phyloP scores from a whole-genome alignment of 1,284 basidiomycete species.

The Termitomyces sp. region DNA sequence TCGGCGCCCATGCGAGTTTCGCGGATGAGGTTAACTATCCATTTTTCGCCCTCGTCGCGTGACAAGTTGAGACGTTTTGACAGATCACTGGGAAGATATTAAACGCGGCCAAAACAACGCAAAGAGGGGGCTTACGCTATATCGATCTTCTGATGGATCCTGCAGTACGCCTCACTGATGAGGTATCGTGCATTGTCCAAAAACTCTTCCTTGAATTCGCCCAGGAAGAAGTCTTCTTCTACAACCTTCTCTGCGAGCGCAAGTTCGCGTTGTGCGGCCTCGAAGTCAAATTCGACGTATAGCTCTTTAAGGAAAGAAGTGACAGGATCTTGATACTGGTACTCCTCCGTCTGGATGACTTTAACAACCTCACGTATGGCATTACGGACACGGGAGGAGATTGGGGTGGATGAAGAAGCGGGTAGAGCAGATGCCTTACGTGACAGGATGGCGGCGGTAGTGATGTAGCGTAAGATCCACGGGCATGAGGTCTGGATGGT shows the following conservation, averaged over 20 bases:
- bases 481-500: constrained; percentile 96
- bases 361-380: constrained; percentile 86
- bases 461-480: constrained; percentile 94
- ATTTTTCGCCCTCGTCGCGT: constrained; percentile 94
- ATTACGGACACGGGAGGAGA: constrained; percentile 74
- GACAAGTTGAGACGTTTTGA: constrained; percentile 91
- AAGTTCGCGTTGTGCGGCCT: constrained; percentile 80
- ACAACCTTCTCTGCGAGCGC: constrained; percentile 80
- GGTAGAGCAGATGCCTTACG: constrained; percentile 58
- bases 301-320: constrained; percentile 92
- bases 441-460: constrained; percentile 88
- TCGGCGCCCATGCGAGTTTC: constrained; percentile 95
- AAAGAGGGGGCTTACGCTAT: constrained; percentile 63
- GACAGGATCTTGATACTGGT: constrained; percentile 92
- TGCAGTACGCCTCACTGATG: constrained; percentile 95
- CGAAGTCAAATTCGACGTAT: constrained; percentile 76
- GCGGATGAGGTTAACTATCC: constrained; percentile 98
- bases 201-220: constrained; percentile 87
- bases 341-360: constrained; percentile 89
- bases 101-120: neutral
- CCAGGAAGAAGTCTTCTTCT: constrained; percentile 91
- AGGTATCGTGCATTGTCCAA: constrained; percentile 94
- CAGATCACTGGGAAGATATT: constrained; percentile 59
- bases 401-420: constrained; percentile 33
- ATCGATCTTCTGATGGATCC: constrained; percentile 95